These are phyloP conservation scores for Blastobotrys proliferans DNA, from an alignment of 1,139 yeast species.

Conservation along the genomic window DNA sequence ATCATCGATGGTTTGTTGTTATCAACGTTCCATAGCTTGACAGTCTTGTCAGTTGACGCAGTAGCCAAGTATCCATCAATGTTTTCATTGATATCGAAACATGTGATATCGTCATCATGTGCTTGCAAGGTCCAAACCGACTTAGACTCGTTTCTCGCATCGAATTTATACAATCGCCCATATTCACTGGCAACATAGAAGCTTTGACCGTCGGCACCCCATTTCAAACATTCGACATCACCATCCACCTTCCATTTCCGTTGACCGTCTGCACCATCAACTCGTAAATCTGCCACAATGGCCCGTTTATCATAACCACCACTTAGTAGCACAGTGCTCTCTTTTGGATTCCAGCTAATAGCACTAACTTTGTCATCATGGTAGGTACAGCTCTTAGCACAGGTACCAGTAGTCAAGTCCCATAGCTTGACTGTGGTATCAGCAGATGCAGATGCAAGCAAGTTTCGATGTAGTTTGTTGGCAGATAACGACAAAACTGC, in stretches of 20 bases:
- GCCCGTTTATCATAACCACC: constrained; percentile 90
- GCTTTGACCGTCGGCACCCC: constrained; percentile 59
- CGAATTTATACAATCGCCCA: constrained; percentile 88
- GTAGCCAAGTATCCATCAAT: constrained; percentile 77
- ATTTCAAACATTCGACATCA: constrained; percentile 78
- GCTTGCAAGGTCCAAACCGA: constrained; percentile 97
- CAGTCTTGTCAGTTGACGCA: constrained; percentile 72
- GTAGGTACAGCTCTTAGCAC: constrained; percentile 50
- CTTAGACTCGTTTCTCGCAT: constrained; percentile 59
- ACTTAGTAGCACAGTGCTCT: constrained; percentile 75
- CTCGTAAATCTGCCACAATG: constrained; percentile 79
- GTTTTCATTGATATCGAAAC: constrained; percentile 64
- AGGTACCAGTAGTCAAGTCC: constrained; percentile 76
- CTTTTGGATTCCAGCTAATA: constrained; percentile 78
- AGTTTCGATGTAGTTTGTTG: constrained; percentile 75
- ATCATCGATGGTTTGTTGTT: constrained; percentile 78
- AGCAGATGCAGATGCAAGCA: constrained; percentile 91
- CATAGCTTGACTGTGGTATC: constrained; percentile 92
- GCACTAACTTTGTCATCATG: constrained; percentile 81
- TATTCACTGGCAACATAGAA: constrained; percentile 90
- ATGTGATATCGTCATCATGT: constrained; percentile 89
- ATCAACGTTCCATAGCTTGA: constrained; percentile 75
- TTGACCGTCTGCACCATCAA: constrained; percentile 64
- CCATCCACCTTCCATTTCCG: constrained; percentile 62
- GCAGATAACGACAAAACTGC: constrained; percentile 87